These are phyloP conservation scores for Eimeria falciformis DNA, from an alignment of 169 alveolate species.

Conservation along the genomic window DNA sequence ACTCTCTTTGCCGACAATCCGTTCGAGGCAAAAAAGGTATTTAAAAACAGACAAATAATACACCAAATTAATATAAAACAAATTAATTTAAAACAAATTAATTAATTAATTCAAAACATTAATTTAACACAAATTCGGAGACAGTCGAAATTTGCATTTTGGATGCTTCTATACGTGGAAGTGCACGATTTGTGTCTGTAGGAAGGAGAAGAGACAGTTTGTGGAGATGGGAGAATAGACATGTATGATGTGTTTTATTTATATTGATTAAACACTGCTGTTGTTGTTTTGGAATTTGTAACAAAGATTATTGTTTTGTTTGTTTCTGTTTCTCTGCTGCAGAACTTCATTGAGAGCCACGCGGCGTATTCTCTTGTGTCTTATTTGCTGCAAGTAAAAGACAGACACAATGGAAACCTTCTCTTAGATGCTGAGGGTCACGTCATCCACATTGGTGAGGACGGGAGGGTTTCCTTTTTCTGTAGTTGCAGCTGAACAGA, in stretches of 20 bases:
- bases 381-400: constrained; percentile 95
- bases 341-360: constrained; percentile 94
- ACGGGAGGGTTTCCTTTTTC: no score
- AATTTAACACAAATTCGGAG: background rate
- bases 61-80: constrained; percentile 52
- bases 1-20: constrained; percentile 76
- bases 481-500: no score
- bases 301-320: background rate
- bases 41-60: constrained; percentile 68
- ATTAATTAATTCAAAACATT: background rate
- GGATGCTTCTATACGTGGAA: no score
- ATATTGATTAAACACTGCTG: background rate
- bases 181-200: no score
- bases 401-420: constrained; percentile 97
- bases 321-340: constrained; percentile 17
- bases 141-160: no score
- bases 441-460: constrained; percentile 93
- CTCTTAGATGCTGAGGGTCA: constrained; percentile 95
- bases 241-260: no score
- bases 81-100: background rate
- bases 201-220: no score
- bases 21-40: constrained; percentile 75
- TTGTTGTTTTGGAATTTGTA: background rate
- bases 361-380: constrained; percentile 97
- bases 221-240: no score